Conservation (phyloP, 2,329 filamentous ascomycete species). For the Cylindrodendrum hubeiense region DNA sequence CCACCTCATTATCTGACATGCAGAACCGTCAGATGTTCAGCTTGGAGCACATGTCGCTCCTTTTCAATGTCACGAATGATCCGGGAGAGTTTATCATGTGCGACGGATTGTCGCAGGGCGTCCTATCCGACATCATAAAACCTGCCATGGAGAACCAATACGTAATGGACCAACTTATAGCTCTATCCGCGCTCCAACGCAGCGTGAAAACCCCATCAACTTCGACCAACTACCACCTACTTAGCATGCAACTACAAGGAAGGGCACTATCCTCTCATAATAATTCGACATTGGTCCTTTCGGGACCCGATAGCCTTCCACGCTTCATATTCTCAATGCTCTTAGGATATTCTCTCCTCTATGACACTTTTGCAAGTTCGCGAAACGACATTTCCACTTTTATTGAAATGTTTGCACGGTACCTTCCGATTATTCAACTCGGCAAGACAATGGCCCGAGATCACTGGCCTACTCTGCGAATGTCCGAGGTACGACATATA, state of each 20-base stretch:
- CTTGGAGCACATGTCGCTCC: neutral
- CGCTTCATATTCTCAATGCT: neutral
- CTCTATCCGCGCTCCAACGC: neutral
- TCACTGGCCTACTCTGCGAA: neutral
- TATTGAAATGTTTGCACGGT: neutral
- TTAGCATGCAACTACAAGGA: neutral
- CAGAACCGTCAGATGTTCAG: neutral
- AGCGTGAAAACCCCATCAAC: neutral
- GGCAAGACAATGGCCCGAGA: neutral
- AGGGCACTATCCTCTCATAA: neutral
- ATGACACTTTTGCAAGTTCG: neutral
- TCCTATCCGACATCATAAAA: neutral
- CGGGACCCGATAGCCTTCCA: neutral
- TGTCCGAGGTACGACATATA: neutral
- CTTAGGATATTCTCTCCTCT: neutral
- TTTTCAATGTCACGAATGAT: neutral
- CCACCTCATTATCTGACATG: too few species aligned
- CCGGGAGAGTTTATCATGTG: neutral
- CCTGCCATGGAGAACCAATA: neutral
- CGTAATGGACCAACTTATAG: neutral
- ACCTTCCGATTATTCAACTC: neutral
- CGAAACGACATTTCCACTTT: neutral
- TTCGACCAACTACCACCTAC: neutral
- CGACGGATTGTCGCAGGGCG: neutral
- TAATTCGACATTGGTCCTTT: neutral